These are phyloP conservation scores for Backusella tuberculispora DNA, from an alignment of 192 early-diverging fungal genomes.

Conservation along the genomic window DNA sequence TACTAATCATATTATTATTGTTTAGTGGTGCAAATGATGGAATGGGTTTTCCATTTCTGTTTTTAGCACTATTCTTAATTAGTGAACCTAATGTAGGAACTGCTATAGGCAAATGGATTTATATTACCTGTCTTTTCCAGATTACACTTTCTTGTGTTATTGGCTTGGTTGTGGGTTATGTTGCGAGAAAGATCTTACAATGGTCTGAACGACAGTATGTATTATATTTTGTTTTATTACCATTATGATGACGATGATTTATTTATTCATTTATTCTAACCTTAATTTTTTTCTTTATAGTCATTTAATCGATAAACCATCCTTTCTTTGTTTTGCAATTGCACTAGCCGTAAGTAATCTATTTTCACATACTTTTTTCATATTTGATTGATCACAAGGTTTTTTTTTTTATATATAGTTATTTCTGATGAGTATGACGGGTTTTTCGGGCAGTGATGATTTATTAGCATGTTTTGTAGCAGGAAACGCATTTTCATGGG, in stretches of 20 bases:
- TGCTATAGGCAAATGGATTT: conserved; percentile 80
- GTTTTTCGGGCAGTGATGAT: conserved; percentile 71
- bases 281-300: conserved; percentile 31
- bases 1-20: conserved; percentile 20
- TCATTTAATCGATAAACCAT: conserved; percentile 88
- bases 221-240: neutral
- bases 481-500: conserved; percentile 85
- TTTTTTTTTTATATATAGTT: conserved; percentile 30
- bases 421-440: conserved; percentile 68
- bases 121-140: conserved; percentile 76
- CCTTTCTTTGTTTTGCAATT: conserved; percentile 82
- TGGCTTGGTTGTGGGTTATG: conserved; percentile 72
- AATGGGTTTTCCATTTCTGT: conserved; percentile 82
- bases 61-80: conserved; percentile 75
- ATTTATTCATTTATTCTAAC: too few relatives aligned
- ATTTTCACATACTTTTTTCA: neutral
- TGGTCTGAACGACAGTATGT: conserved; percentile 60
- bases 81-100: conserved; percentile 51
- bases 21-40: conserved; percentile 85
- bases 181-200: conserved; percentile 66
- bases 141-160: conserved; percentile 72
- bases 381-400: conserved; percentile 5
- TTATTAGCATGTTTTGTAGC: conserved; percentile 80
- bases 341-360: conserved; percentile 65
- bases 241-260: neutral